Percentiles rank a stretch among this genome's conserved stretches.
Evolutionary conservation across 1,284 basidiomycete genomes (phyloP).

Genomic region (Chiua sp.): DNA sequence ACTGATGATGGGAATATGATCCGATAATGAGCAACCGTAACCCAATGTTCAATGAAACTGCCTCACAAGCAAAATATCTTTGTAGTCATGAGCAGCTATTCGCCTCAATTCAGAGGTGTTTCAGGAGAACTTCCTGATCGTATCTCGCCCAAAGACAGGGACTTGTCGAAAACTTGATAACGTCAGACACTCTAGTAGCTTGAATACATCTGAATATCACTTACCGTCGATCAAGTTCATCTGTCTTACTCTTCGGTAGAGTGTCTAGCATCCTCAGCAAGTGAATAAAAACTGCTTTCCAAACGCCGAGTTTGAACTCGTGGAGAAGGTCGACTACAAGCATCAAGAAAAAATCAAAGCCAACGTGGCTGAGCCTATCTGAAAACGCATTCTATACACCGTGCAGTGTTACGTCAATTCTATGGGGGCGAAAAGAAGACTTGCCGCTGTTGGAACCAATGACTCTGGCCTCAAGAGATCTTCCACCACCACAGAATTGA

Average conservation of each 20-base stretch:
- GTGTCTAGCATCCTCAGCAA: conserved; percentile 15
- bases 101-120: conserved; percentile 38
- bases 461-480: not conserved
- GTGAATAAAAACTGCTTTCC: conserved; percentile 16
- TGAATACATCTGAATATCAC: too few relatives aligned
- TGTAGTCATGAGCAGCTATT: conserved; percentile 35
- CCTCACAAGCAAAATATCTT: conserved; percentile 32
- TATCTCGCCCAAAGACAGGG: conserved; percentile 29
- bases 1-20: not conserved
- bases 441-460: conserved; percentile 6
- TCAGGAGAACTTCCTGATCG: conserved; percentile 5
- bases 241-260: too few relatives aligned
- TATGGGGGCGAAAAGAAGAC: too few relatives aligned
- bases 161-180: conserved; percentile 1
- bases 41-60: too few relatives aligned
- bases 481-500: not conserved
- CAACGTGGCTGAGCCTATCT: not conserved
- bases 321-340: conserved; percentile 30
- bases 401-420: too few relatives aligned
- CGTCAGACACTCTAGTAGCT: too few relatives aligned
- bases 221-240: not conserved
- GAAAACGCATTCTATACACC: conserved; percentile 14
- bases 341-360: conserved; percentile 15
- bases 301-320: conserved; percentile 28
- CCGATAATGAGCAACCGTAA: not conserved